phyloP scores from a whole-genome alignment of 176 grass and related monocot species.

The Carex myosuroides region DNA sequence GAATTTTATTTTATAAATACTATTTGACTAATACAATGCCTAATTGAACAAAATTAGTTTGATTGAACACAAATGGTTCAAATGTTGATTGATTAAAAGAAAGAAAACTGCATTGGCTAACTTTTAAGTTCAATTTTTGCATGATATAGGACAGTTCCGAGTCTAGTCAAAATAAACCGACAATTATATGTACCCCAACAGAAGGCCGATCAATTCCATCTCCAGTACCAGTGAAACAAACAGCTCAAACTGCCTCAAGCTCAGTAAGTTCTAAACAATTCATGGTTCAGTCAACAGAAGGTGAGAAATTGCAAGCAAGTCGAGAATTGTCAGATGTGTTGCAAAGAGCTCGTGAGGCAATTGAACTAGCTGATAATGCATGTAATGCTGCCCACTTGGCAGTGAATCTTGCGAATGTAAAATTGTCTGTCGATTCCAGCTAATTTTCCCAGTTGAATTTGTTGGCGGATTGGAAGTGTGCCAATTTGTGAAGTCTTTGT shows the following conservation, averaged over 20 bases:
- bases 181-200: conserved; percentile 25
- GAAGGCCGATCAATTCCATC: conserved; percentile 15
- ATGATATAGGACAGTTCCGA: conserved; percentile 55
- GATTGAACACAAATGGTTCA: neutral
- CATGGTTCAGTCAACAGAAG: conserved; percentile 7
- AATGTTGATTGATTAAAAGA: neutral
- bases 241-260: conserved; percentile 10
- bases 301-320: conserved; percentile 27
- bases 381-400: conserved; percentile 67
- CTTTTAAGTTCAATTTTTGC: neutral
- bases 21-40: neutral
- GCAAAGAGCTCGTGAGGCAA: conserved; percentile 62
- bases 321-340: conserved; percentile 52
- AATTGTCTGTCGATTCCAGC: conserved; percentile 29
- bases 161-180: conserved; percentile 21
- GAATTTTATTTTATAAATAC: neutral
- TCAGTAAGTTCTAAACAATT: neutral
- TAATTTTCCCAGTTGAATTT: neutral
- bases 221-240: conserved; percentile 24
- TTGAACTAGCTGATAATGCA: conserved; percentile 60
- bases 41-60: neutral
- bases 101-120: neutral
- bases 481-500: neutral
- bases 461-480: neutral
- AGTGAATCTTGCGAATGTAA: conserved; percentile 66